These are phyloP conservation scores for Syzygium grande DNA, from an alignment of 345 rosid species.

Conservation along the genomic window DNA sequence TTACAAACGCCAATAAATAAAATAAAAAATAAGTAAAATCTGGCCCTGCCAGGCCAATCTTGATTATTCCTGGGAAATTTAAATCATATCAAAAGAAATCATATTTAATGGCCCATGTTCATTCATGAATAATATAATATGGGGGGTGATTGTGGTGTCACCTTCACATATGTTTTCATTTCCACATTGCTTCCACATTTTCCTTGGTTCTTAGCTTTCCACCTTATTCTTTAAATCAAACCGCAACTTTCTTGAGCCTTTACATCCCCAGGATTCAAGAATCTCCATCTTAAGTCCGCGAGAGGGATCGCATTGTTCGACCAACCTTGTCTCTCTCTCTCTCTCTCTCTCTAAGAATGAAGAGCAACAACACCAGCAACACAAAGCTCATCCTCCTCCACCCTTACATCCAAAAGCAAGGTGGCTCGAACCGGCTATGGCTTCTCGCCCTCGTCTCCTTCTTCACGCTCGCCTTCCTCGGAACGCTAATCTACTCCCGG, in stretches of 20 bases:
- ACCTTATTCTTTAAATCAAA: slow-evolving; percentile 1
- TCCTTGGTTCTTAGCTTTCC: slow-evolving; percentile 3
- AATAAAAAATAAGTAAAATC: not conserved
- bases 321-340: not conserved
- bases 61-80: not conserved
- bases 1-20: not conserved
- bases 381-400: slow-evolving; percentile 91
- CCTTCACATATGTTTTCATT: slow-evolving; percentile 11
- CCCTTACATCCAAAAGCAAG: slow-evolving; percentile 90
- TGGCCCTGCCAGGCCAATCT: slow-evolving; percentile 5
- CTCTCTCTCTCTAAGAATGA: not conserved
- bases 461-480: slow-evolving; percentile 75
- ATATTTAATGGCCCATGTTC: not conserved
- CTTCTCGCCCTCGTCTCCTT: slow-evolving; percentile 73
- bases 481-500: slow-evolving; percentile 69
- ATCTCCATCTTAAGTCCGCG: not conserved
- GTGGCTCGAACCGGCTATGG: slow-evolving; percentile 74
- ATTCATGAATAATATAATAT: not conserved
- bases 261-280: slow-evolving; percentile 13
- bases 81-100: not conserved
- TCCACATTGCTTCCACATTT: not conserved
- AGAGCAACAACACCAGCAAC: slow-evolving; percentile 64
- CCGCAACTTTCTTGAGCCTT: slow-evolving; percentile 10
- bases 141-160: slow-evolving; percentile 28
- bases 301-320: slow-evolving; percentile 3